A percentile compares a stretch with the other conserved stretches of the same genome.
Evolutionary conservation across 2,329 filamentous ascomycete genomes (phyloP).

Genomic region (Fonsecaea pedrosoi): DNA sequence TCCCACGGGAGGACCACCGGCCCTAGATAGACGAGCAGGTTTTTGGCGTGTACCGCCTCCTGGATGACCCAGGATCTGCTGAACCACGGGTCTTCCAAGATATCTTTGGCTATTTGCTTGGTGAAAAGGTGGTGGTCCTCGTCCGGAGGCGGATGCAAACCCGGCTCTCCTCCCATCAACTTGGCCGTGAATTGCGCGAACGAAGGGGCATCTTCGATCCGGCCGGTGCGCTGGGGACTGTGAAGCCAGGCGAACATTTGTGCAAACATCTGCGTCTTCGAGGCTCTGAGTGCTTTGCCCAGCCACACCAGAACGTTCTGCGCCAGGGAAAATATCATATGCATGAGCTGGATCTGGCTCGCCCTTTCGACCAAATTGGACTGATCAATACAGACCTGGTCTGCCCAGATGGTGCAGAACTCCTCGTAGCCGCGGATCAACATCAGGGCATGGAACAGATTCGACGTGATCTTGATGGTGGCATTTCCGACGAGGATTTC

Average conservation of each 20-base stretch:
- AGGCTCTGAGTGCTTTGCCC: neutral
- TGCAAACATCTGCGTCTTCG: neutral
- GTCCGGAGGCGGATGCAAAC: neutral
- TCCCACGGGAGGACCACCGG: neutral
- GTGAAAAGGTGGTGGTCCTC: slow-evolving; percentile 1
- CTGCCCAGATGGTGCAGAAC: neutral
- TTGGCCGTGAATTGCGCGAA: neutral
- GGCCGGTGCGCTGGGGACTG: neutral
- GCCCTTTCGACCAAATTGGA: neutral
- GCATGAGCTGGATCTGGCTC: neutral
- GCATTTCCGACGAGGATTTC: neutral
- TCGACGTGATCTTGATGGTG: neutral
- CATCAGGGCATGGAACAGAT: neutral
- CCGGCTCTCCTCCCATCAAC: neutral
- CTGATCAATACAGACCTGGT: slow-evolving; percentile 1
- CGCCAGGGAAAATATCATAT: slow-evolving; percentile 5
- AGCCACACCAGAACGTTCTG: neutral
- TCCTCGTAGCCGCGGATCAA: neutral
- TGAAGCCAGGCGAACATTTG: neutral
- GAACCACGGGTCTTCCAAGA: slow-evolving; percentile 4
- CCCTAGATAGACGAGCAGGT: neutral
- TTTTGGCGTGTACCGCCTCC: slow-evolving; percentile 1
- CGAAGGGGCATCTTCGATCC: neutral
- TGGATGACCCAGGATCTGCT: slow-evolving; percentile 2
- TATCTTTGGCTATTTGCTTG: slow-evolving; percentile 1